Base-by-base conservation (phyloP, 1,284 basidiomycete species). In the Boletus semigastroideus region DNA sequence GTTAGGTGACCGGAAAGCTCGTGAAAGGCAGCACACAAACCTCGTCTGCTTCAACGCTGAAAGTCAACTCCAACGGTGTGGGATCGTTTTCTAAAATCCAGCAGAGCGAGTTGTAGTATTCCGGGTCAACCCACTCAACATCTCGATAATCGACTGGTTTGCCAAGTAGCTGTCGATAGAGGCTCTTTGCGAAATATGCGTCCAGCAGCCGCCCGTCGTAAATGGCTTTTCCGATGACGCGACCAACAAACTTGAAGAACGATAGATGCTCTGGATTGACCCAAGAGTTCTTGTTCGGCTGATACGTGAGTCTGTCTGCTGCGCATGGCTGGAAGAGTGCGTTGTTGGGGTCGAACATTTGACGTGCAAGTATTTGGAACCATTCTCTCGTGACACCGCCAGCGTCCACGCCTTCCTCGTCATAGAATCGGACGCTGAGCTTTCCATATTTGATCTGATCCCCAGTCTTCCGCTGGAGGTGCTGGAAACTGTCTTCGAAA, bases 271-370 rank as follows among this genome's bases (percentile, higher is more conserved):
- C 93, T 5, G 90, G 90, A 67, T 98, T 98, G 65, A 94, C 86
- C 78, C 86, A 88, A 1, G 94, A 98, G 56, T 93, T 89, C 64
- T 95, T 93, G 76, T 98, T 97, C 6, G 96, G 95, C 70, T 98
- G 94, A 68, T 98, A 98, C 3, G 94, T 98, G 53, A 92, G 82
- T 60, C 86, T 84, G 70, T 98, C 94, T 6, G 94, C 94, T 0
- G 94, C 93, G 66, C 94, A 98, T 11, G 96, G 96, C 68, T 98
- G 93, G 82, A 99, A 99, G 19, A 99, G 80, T 7, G 94, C 94
- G 64, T 99, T 98, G 73, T 97, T 93, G n/a, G 97, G 95, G 69
- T 99, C 94, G 74, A 99, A 98, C 90, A 99, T 99, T 70, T 98
- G 95, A 49, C 94, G 83, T 1, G 96, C 95, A 19, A 99, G 83